Evolutionary conservation across 2,329 filamentous ascomycete genomes (phyloP), one percentile per base, ranked within the genome.

Genomic region (Myriosclerotinia scirpicola): DNA sequence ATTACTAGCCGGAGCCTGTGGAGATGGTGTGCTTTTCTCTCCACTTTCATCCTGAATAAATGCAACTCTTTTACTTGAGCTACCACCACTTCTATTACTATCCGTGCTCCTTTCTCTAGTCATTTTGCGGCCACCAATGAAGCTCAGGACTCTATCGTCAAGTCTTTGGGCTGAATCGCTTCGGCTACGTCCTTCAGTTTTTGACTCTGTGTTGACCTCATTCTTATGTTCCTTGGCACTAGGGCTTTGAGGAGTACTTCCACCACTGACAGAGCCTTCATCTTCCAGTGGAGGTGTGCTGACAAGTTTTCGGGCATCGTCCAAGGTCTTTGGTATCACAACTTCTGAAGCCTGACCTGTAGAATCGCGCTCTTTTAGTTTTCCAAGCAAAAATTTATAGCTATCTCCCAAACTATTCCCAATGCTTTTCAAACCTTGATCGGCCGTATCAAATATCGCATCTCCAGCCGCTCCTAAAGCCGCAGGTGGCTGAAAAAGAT

Each of bases 401-500:
- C 93, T 97, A 74, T 92, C 93, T 68, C 94, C 93, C 5, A 98
- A 81, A 58, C 92, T 96, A 74, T 85, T 93, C 69, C 94, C 91
- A 71, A 99, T 97, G 46, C 89, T 96, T 75, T 97, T 96, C 70
- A 98, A 83, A 1, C 93, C 86, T 76, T 97, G 93, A 75, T 99
- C 95, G 14, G 95, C 95, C 0, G 92, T 93, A 72, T 85, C 93
- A 68, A 96, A 85, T 36, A 97, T 87, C 2, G 91, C 90, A 76
- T 96, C 94, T 68, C 91, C 91, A 54, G 92, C 92, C 42, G 88
- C 90, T 68, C 90, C 90, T 65, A 97, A 84, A 3, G 91, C 90
- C 0, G 92, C 88, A 52, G 93, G 91, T 0, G 91, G 89, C 76
- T 95, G 92, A 63, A 97, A 90, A 52, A 98, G 82, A 73, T 94